Conservation (phyloP, 192 early-diverging fungal species). For the Mortierella hygrophila region DNA sequence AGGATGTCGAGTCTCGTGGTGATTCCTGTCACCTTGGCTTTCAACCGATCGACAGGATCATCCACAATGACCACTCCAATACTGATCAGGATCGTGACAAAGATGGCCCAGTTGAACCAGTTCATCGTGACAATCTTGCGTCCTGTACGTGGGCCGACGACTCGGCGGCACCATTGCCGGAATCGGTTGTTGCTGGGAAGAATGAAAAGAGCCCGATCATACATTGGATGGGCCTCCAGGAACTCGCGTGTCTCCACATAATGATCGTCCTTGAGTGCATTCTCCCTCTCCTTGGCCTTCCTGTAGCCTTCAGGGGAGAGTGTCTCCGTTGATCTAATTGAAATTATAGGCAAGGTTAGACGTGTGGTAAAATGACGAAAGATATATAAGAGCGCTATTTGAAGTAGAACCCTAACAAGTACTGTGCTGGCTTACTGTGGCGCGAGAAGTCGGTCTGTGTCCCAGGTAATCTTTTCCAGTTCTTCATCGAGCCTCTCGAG, state of each 20-base stretch:
- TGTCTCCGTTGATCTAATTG: not conserved
- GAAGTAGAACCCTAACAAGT: not conserved
- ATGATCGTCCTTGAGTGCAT: not conserved
- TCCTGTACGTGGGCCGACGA: slow-evolving; percentile 64
- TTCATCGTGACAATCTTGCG: slow-evolving; percentile 62
- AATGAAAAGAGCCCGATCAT: slow-evolving; percentile 66
- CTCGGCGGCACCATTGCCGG: slow-evolving; percentile 62
- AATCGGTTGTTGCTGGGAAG: slow-evolving; percentile 63
- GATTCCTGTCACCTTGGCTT: slow-evolving; percentile 53
- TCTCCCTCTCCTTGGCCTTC: slow-evolving; percentile 1
- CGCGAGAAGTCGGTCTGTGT: slow-evolving; percentile 13
- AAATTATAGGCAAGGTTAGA: not conserved
- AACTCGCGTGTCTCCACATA: slow-evolving; percentile 33
- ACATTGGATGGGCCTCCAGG: slow-evolving; percentile 50
- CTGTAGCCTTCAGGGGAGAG: slow-evolving; percentile 27
- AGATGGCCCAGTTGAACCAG: slow-evolving; percentile 62
- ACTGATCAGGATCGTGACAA: slow-evolving; percentile 60
- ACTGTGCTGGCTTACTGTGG: slow-evolving; percentile 7
- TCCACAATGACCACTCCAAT: slow-evolving; percentile 61
- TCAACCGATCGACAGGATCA: slow-evolving; percentile 58
- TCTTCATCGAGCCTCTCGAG: slow-evolving; percentile 42
- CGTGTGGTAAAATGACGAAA: not conserved
- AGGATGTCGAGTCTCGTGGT: slow-evolving; percentile 23
- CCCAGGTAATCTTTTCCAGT: slow-evolving; percentile 52
- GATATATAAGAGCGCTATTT: not conserved